Evolutionary conservation across 495 filamentous ascomycete genomes (phyloP), one percentile per base, ranked within the genome.

Genomic region (Aspergillus nanangensis): DNA sequence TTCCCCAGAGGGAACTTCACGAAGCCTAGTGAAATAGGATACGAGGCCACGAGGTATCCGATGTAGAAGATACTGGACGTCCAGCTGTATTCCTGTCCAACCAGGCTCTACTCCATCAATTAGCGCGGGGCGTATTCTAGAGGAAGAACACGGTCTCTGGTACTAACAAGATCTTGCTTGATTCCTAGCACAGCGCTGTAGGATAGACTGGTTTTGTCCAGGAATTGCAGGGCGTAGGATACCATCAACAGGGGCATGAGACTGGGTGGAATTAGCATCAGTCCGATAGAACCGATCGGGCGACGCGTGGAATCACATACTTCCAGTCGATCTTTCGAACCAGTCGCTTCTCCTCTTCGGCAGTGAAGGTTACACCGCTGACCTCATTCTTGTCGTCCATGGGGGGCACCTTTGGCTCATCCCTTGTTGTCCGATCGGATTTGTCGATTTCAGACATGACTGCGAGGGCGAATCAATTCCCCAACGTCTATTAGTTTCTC

Each of bases 151-250:
- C n/a, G n/a, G n/a, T n/a, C n/a, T n/a, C n/a, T n/a, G n/a, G n/a
- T n/a, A n/a, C n/a, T n/a, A n/a, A n/a, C 53, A 20, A 78, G 39
- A 58, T 45, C 74, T 23, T 70, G 49, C 36, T 57, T 48, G 36
- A 80, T 72, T 7, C 72, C 72, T 49, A 79, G 75, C 35, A 78
- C 67, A n/a, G 72, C 66, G 20, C 69, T 67, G 48, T 75, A 74
- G 8, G 67, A 66, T 13, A 77, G 48, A 11, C 70, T 75, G 2
- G 70, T 75, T 48, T 75, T 56, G 45, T 56, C 48, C 13, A 56
- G 31, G 22, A 45, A 52, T 10, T 56, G 53, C 17, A 56, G 41
- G 9, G 37, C 45, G 11, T 56, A 56, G 13, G 39, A 41, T 35
- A 48, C 19, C 3, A 56, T 48, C 3, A 56, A 25, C 15, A 29